A percentile compares a stretch with the other conserved stretches of the same genome.
Evolutionary conservation across 495 filamentous ascomycete species (phyloP).

Genomic region (Aspergillus baeticus): DNA sequence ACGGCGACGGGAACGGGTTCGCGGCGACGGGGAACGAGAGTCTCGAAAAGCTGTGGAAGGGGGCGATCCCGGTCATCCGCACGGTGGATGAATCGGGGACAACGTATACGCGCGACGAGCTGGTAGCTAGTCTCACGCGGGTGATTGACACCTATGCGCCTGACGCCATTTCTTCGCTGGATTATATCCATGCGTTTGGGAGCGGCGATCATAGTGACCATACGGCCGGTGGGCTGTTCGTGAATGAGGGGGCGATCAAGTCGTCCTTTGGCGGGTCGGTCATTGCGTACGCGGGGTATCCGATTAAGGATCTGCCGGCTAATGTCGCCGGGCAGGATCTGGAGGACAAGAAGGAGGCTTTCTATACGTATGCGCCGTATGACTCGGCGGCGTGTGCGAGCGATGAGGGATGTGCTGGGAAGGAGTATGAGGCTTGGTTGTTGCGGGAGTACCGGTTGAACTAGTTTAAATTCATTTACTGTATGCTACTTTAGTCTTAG

Average conservation of each 20-base stretch:
- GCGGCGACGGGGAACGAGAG: constrained; percentile 9
- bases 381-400: constrained; percentile 1
- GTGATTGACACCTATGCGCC: constrained; percentile 12
- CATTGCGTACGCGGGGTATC: constrained; percentile 13
- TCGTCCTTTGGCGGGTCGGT: not conserved
- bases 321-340: constrained; percentile 5
- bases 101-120: constrained; percentile 6
- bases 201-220: constrained; percentile 21
- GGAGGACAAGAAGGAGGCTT: not conserved
- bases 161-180: constrained; percentile 9
- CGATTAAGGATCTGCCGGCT: not conserved
- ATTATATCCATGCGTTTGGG: constrained; percentile 11
- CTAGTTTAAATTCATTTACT: too few relatives aligned
- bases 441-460: not conserved
- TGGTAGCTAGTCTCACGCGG: not conserved
- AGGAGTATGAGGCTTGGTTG: constrained; percentile 5
- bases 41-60: constrained; percentile 16
- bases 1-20: constrained; percentile 12
- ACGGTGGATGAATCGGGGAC: constrained; percentile 10
- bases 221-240: constrained; percentile 11
- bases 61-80: constrained; percentile 2
- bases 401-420: not conserved
- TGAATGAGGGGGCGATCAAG: not conserved
- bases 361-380: constrained; percentile 6
- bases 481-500: too few relatives aligned